Evolutionary conservation across 352 stramenopile species (phyloP).

Genomic region (Phytophthora pinifolia): DNA sequence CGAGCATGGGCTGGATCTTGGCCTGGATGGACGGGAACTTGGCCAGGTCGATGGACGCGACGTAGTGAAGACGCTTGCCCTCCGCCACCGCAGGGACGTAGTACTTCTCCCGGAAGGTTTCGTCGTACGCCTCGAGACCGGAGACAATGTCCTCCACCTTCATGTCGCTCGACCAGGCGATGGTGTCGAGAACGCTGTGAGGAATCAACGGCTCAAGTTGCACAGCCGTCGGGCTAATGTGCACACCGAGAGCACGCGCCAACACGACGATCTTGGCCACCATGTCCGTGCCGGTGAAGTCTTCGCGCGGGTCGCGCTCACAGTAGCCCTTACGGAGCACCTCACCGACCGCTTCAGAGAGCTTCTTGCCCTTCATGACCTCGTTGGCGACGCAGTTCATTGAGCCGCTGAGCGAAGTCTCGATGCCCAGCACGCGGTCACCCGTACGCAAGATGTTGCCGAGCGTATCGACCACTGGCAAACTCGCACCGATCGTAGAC

Average conservation of each 20-base stretch:
- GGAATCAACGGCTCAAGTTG: slow-evolving; percentile 58
- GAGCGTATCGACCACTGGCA: slow-evolving; percentile 76
- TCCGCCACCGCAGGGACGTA: slow-evolving; percentile 43
- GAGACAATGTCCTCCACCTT: slow-evolving; percentile 48
- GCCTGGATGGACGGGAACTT: slow-evolving; percentile 51
- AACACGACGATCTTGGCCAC: slow-evolving; percentile 72
- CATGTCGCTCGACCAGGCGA: slow-evolving; percentile 51
- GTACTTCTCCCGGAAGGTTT: slow-evolving; percentile 55
- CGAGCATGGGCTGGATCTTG: slow-evolving; percentile 48
- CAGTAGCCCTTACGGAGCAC: slow-evolving; percentile 63
- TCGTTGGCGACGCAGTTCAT: slow-evolving; percentile 78
- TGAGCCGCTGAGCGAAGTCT: slow-evolving; percentile 63
- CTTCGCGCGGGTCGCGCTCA: slow-evolving; percentile 67
- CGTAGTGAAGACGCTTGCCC: slow-evolving; percentile 61
- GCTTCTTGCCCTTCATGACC: slow-evolving; percentile 65
- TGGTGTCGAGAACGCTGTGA: slow-evolving; percentile 36
- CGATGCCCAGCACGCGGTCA: slow-evolving; percentile 60
- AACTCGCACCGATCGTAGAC: slow-evolving; percentile 67
- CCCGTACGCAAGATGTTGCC: slow-evolving; percentile 74
- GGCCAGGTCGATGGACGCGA: slow-evolving; percentile 64
- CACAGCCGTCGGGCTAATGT: slow-evolving; percentile 48
- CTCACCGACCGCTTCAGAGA: slow-evolving; percentile 54
- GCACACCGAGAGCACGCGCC: slow-evolving; percentile 58
- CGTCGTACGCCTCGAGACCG: slow-evolving; percentile 56
- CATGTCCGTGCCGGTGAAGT: slow-evolving; percentile 66